Percentiles rank a stretch among this genome's conserved stretches.
Evolutionary conservation across 805 yeast genomes (phyloP).

Genomic region (Wickerhamiella allomyrinae): DNA sequence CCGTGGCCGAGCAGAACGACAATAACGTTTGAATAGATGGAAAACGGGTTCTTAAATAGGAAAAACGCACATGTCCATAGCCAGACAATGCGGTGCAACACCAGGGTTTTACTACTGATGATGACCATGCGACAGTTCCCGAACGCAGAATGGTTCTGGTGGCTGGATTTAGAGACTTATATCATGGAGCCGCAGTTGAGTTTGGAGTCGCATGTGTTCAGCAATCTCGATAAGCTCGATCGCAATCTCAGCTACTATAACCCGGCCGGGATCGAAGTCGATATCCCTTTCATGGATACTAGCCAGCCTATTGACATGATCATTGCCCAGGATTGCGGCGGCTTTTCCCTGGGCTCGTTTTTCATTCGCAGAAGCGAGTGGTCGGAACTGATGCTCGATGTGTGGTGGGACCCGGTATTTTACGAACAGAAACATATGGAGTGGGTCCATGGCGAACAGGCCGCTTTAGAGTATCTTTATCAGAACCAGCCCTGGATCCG

Average conservation of each 20-base stretch:
- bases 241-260: slow-evolving; percentile 59
- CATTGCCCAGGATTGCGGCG: slow-evolving; percentile 93
- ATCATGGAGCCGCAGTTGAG: slow-evolving; percentile 88
- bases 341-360: slow-evolving; percentile 86
- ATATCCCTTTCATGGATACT: slow-evolving; percentile 64
- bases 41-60: slow-evolving; percentile 19
- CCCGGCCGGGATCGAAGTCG: slow-evolving; percentile 53
- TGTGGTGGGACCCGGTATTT: slow-evolving; percentile 96
- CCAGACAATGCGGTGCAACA: slow-evolving; percentile 16
- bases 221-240: slow-evolving; percentile 49
- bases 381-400: slow-evolving; percentile 71
- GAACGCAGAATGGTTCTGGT: slow-evolving; percentile 97
- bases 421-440: slow-evolving; percentile 95
- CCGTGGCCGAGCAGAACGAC: slow-evolving; percentile 19
- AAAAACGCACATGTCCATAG: slow-evolving; percentile 20
- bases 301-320: slow-evolving; percentile 58
- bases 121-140: slow-evolving; percentile 85
- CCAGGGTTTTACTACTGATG: slow-evolving; percentile 10
- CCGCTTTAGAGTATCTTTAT: slow-evolving; percentile 78
- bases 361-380: slow-evolving; percentile 70
- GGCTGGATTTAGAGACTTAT: slow-evolving; percentile 88
- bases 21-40: slow-evolving; percentile 16
- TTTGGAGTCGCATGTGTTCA: slow-evolving; percentile 67
- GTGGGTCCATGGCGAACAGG: slow-evolving; percentile 98
- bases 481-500: slow-evolving; percentile 77